Evolutionary conservation across 2,329 filamentous ascomycete genomes (phyloP).

Genomic region (Hypocreales sp.): DNA sequence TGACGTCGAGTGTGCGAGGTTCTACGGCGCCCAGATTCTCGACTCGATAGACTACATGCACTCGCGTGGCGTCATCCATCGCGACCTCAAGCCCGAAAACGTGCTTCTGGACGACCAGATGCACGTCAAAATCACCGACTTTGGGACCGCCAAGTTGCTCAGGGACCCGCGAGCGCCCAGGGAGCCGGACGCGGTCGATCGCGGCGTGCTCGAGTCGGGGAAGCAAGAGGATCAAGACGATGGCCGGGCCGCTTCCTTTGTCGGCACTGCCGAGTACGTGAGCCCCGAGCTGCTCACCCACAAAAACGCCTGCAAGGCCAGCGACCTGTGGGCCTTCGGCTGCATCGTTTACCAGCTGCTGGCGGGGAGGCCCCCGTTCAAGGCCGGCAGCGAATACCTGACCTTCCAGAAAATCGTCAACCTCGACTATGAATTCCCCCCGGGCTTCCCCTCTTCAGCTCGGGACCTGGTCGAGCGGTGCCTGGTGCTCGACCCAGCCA

Average conservation of each 20-base stretch:
- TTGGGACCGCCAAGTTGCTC: slow-evolving; percentile 92
- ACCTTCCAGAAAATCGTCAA: slow-evolving; percentile 97
- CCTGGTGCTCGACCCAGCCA: slow-evolving; percentile 73
- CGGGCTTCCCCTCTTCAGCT: slow-evolving; percentile 73
- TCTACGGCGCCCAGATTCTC: slow-evolving; percentile 90
- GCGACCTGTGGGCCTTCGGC: slow-evolving; percentile 95
- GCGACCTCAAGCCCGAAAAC: slow-evolving; percentile 93
- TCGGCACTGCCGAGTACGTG: slow-evolving; percentile 95
- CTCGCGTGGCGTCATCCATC: slow-evolving; percentile 84
- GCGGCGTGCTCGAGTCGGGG: slow-evolving; percentile 19
- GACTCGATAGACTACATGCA: slow-evolving; percentile 99
- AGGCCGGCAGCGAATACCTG: slow-evolving; percentile 86
- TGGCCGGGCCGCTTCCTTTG: slow-evolving; percentile 79
- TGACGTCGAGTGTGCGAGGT: slow-evolving; percentile 83
- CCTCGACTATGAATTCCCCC: slow-evolving; percentile 85
- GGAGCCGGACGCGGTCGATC: slow-evolving; percentile 22
- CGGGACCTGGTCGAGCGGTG: slow-evolving; percentile 82
- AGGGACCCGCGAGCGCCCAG: slow-evolving; percentile 22
- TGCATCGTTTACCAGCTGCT: slow-evolving; percentile 96
- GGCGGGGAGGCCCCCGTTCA: slow-evolving; percentile 93
- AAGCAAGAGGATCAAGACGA: slow-evolving; percentile 35
- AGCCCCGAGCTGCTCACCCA: slow-evolving; percentile 93
- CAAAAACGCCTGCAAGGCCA: slow-evolving; percentile 94
- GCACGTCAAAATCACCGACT: slow-evolving; percentile 98
- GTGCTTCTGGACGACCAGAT: slow-evolving; percentile 89